Percentiles rank a stretch among this genome's conserved stretches.
Conservation (phyloP, 176 grass and related monocot species). For the sorghum (Sorghum bicolor) region DNA sequence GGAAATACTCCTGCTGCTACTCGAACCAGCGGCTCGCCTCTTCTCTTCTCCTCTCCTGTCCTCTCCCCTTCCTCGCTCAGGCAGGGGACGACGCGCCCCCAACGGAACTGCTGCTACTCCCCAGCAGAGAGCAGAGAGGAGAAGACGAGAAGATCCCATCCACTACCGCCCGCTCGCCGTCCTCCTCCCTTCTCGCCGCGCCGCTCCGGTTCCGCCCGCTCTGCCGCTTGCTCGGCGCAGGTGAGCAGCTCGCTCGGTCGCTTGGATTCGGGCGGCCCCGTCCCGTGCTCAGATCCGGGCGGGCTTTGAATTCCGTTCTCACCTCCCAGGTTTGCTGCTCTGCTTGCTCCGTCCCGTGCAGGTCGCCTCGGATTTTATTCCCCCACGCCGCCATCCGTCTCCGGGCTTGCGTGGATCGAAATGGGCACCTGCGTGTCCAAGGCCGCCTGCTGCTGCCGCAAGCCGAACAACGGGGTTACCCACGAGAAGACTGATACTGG, state of each 20-base stretch:
- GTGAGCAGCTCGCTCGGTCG: background rate
- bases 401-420: slow-evolving; percentile 25
- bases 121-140: background rate
- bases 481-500: slow-evolving; percentile 47
- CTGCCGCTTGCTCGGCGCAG: background rate
- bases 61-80: background rate
- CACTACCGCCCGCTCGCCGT: background rate
- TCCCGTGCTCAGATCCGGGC: slow-evolving; percentile 41
- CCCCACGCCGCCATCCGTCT: background rate
- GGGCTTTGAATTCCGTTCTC: background rate
- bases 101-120: background rate
- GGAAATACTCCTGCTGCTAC: background rate
- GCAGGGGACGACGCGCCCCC: background rate
- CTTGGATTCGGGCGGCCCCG: background rate
- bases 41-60: background rate
- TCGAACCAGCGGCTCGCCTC: background rate
- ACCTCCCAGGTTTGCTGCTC: background rate
- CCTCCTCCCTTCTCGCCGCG: background rate
- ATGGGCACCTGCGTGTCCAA: slow-evolving; percentile 78
- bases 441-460: slow-evolving; percentile 58
- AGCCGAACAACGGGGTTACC: slow-evolving; percentile 46
- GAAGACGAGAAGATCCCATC: slow-evolving; percentile 48
- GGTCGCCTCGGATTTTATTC: background rate
- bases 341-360: slow-evolving; percentile 19
- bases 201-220: background rate